Percentiles rank a stretch among this genome's conserved stretches.
Conservation (phyloP, 2,329 filamentous ascomycete genomes). For the Cordyceps pruinosa region DNA sequence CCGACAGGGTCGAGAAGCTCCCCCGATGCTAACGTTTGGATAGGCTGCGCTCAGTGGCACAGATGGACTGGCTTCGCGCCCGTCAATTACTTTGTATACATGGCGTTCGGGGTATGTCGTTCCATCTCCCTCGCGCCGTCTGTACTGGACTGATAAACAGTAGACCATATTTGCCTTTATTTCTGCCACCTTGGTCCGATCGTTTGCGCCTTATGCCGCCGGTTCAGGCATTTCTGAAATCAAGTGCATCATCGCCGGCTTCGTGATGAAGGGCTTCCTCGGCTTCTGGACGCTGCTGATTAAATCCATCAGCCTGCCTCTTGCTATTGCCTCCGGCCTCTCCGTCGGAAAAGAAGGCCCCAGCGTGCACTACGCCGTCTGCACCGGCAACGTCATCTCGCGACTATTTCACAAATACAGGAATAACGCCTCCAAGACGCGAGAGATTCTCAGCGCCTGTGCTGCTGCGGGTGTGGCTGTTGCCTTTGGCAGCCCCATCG, state of each 20-base stretch:
- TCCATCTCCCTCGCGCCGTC: background rate
- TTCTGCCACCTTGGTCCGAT: conserved; percentile 77
- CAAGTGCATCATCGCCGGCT: conserved; percentile 97
- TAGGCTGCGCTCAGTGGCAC: conserved; percentile 83
- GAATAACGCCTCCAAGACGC: conserved; percentile 84
- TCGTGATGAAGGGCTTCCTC: conserved; percentile 98
- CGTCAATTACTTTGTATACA: conserved; percentile 82
- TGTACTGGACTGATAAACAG: background rate
- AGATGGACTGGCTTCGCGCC: conserved; percentile 73
- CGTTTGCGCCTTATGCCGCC: conserved; percentile 90
- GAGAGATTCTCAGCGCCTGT: conserved; percentile 90
- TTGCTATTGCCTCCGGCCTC: conserved; percentile 88
- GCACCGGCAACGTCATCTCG: conserved; percentile 93
- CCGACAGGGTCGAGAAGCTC: background rate
- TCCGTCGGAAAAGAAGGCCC: conserved; percentile 96
- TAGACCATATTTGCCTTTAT: conserved; percentile 73
- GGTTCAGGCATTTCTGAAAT: conserved; percentile 97
- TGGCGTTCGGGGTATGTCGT: conserved; percentile 65
- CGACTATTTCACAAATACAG: conserved; percentile 88
- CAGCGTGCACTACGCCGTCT: conserved; percentile 98
- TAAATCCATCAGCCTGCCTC: conserved; percentile 83
- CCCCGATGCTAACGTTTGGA: conserved; percentile 17
- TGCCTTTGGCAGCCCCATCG: conserved; percentile 94
- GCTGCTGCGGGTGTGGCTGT: conserved; percentile 93
- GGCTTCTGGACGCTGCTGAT: conserved; percentile 87